Evolutionary conservation across 768 basidiomycete species (phyloP), one percentile per base, ranked within the genome.

Genomic region (Cystoderma amianthinum): DNA sequence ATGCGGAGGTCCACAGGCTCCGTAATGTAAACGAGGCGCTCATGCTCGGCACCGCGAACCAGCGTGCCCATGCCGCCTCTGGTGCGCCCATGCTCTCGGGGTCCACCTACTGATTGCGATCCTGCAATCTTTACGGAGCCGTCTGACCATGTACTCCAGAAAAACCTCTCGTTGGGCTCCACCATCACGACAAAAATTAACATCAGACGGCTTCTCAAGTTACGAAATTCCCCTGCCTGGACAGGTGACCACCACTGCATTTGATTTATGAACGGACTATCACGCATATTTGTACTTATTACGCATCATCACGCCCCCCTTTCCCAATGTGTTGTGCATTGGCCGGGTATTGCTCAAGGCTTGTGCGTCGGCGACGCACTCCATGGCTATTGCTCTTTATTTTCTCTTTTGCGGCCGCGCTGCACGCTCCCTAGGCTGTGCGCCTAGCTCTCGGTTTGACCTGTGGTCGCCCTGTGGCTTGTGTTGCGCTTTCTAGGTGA

Each of bases 1-100:
- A 90, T 62, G 72, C 77, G 44, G 87, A 90, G 67, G 83, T 86
- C 46, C 71, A 80, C 60, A 78, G 86, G 53, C 82, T 89, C 55
- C 78, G 85, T 62, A 82, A 76, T 56, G 80, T 92, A 51, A 91
- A 91, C 64, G 88, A 92, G 76, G 83, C 84, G 32, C 73, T 92
- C 60, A 90, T 89, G 85, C 78, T 91, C 58, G 77, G 80, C 60
- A 83, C 84, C 44, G 83, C 85, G 33, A 81, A 83, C 62, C 85
- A 85, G 51, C 65, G 77, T 46, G 49, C 56, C 46, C 48, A 62
- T 57, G 78, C 74, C 36, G 76, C 77, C 28, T 71, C 74, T 25
- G 80, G 77, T 39, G 70, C 76, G 37, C 74, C 75, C 43, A 71
- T 75, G 40, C 59, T 72, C 52, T 28, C 66, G 37, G 51, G 54